These are phyloP conservation scores for Populus trichocarpa DNA, from an alignment of 441 rosid species.

Conservation along the genomic window DNA sequence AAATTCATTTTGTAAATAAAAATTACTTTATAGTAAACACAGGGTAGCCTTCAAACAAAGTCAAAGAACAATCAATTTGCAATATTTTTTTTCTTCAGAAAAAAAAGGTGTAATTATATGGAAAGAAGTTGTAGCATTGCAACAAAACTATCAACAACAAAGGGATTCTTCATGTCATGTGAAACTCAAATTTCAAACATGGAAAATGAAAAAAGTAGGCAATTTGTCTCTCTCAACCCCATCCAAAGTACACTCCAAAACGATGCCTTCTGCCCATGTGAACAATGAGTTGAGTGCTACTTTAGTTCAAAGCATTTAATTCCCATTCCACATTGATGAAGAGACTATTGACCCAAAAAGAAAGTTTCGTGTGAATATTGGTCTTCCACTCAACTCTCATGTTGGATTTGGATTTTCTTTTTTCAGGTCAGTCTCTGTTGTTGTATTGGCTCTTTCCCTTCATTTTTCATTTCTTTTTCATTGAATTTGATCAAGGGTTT, in stretches of 20 bases:
- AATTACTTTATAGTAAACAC: too few relatives aligned
- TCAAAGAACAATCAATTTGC: not conserved
- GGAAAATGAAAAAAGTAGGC: not conserved
- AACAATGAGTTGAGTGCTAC: not conserved
- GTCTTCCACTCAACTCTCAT: not conserved
- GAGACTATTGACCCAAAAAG: not conserved
- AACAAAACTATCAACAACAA: not conserved
- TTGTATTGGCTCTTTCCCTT: not conserved
- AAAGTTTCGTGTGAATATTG: not conserved
- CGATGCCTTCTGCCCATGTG: not conserved
- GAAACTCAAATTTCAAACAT: not conserved
- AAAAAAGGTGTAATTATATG: too few relatives aligned
- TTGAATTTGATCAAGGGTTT: not conserved
- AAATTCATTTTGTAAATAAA: too few relatives aligned
- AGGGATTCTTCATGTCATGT: not conserved
- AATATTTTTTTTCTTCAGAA: too few relatives aligned
- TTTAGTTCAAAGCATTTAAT: not conserved
- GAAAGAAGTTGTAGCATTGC: too few relatives aligned
- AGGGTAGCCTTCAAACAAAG: too few relatives aligned
- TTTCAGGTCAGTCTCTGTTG: constrained; percentile 14
- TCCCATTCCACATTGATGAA: too few relatives aligned
- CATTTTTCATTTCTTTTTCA: not conserved
- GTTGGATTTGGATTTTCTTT: constrained; percentile 6
- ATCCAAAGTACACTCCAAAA: not conserved
- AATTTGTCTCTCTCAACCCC: not conserved